Evolutionary conservation across 805 yeast species (phyloP).

Genomic region (Yamadazyma takamatsuzukensis): DNA sequence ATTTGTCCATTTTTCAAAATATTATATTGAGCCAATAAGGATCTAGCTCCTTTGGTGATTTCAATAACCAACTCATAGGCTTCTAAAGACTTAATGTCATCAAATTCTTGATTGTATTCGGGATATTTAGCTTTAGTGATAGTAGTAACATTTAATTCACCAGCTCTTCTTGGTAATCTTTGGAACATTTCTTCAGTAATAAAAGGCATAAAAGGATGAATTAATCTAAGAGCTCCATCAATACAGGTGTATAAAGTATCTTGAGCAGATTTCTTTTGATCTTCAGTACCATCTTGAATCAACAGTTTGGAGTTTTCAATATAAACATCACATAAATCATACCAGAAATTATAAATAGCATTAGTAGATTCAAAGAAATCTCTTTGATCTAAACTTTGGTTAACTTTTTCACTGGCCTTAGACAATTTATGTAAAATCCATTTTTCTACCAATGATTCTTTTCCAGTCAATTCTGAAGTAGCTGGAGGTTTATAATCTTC

Average conservation of each 20-base stretch:
- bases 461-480: slow-evolving; percentile 58
- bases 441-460: slow-evolving; percentile 88
- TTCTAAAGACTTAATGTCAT: slow-evolving; percentile 59
- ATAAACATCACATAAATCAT: slow-evolving; percentile 94
- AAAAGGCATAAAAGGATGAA: slow-evolving; percentile 98
- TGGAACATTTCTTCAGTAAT: slow-evolving; percentile 99
- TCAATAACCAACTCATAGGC: slow-evolving; percentile 84
- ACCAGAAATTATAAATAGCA: slow-evolving; percentile 92
- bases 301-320: slow-evolving; percentile 95
- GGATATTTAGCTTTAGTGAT: slow-evolving; percentile 84
- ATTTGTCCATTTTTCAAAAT: slow-evolving; percentile 87
- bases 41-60: slow-evolving; percentile 87
- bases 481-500: slow-evolving; percentile 83
- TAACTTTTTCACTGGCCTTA: slow-evolving; percentile 60
- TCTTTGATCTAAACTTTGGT: slow-evolving; percentile 70
- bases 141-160: slow-evolving; percentile 58
- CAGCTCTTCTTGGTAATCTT: slow-evolving; percentile 83
- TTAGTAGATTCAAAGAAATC: slow-evolving; percentile 87
- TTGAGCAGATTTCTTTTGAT: slow-evolving; percentile 83
- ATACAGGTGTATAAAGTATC: slow-evolving; percentile 91
- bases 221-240: slow-evolving; percentile 85
- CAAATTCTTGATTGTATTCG: slow-evolving; percentile 53
- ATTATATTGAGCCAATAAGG: slow-evolving; percentile 84
- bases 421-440: slow-evolving; percentile 92
- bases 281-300: slow-evolving; percentile 85